Evolutionary conservation across 495 filamentous ascomycete genomes (phyloP).

Genomic region (Tuber melanosporum): DNA sequence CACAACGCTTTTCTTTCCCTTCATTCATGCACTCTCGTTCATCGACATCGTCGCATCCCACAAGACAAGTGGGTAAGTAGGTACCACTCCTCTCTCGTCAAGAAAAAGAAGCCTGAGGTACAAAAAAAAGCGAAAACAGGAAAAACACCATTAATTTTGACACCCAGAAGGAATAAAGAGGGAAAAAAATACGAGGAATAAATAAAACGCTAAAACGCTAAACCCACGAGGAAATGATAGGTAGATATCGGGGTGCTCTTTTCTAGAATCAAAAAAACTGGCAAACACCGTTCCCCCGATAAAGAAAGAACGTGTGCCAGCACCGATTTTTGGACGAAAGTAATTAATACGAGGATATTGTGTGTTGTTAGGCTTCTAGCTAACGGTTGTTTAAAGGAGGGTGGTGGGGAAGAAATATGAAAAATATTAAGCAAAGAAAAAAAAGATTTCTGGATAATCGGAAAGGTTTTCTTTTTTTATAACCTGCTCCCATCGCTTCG

Average conservation of each 20-base stretch:
- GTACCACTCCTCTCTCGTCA: not conserved
- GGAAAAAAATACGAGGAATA: not conserved
- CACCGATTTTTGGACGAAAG: not conserved
- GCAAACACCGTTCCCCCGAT: conserved; percentile 2
- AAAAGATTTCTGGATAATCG: not conserved
- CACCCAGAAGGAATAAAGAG: conserved; percentile 4
- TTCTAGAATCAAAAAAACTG: not conserved
- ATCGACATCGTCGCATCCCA: not conserved
- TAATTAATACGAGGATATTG: not conserved
- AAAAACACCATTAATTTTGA: conserved; percentile 3
- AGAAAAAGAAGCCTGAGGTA: not conserved
- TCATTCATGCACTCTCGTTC: not conserved
- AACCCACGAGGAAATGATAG: not conserved
- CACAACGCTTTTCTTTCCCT: not conserved
- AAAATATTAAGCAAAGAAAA: not conserved
- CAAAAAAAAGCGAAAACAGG: not conserved
- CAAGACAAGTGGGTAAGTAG: not conserved
- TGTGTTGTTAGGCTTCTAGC: not conserved
- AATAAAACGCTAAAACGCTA: not conserved
- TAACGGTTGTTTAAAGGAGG: not conserved
- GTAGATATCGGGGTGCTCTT: not conserved
- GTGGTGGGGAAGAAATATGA: not conserved
- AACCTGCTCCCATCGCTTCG: conserved; percentile 20
- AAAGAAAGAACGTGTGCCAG: not conserved
- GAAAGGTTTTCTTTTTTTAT: conserved; percentile 10